Conservation (phyloP, 306 rosid species). For the Gastrolobium villosum region DNA sequence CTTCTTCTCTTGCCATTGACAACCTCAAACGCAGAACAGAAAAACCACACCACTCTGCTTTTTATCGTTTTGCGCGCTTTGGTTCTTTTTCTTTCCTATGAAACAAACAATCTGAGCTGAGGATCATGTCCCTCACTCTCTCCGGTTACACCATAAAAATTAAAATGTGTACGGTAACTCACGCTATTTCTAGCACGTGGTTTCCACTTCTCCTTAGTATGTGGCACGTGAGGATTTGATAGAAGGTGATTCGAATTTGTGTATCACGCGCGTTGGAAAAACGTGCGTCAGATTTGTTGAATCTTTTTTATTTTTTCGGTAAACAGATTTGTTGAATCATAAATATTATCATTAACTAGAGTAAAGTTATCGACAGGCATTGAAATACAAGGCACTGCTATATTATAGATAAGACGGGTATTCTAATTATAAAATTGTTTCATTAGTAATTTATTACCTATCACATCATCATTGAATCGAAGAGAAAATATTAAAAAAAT, state of each 20-base stretch:
- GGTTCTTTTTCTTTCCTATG: constrained; percentile 3
- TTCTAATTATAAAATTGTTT: too few species aligned
- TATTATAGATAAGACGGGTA: neutral
- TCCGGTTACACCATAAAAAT: neutral
- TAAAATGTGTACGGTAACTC: neutral
- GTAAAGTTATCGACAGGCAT: neutral
- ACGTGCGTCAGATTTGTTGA: neutral
- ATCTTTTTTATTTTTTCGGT: too few species aligned
- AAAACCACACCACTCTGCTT: neutral
- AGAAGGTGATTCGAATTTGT: neutral
- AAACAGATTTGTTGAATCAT: neutral
- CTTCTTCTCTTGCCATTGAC: constrained; percentile 58
- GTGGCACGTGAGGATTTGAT: neutral
- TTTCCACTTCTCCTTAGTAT: neutral
- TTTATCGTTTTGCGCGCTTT: neutral
- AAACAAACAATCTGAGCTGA: neutral
- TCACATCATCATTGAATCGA: too few species aligned
- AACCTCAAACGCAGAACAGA: neutral
- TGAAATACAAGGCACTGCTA: neutral
- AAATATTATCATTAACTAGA: neutral
- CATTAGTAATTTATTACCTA: too few species aligned
- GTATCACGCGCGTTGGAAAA: neutral
- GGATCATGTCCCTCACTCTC: neutral
- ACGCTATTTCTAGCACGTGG: neutral
- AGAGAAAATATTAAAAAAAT: too few species aligned